Percentiles rank a stretch among this genome's conserved stretches.
These are phyloP conservation scores for Vigna mungo DNA, from an alignment of 306 rosid species.

Conservation along the genomic window DNA sequence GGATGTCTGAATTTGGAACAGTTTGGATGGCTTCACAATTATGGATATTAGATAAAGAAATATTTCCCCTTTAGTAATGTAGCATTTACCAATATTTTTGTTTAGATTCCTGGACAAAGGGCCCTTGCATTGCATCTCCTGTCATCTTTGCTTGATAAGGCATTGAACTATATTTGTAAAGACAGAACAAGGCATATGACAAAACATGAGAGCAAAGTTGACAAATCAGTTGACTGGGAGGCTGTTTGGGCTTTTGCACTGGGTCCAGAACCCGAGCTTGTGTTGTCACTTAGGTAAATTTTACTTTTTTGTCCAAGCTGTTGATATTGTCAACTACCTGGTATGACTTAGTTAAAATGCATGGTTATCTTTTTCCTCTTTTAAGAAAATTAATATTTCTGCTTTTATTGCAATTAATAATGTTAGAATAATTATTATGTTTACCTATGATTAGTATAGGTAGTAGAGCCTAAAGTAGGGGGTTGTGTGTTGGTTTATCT, in stretches of 20 bases:
- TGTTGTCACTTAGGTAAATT: slow-evolving; percentile 79
- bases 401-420: slow-evolving; percentile 16
- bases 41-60: slow-evolving; percentile 21
- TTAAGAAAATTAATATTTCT: slow-evolving; percentile 25
- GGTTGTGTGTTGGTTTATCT: too few relatives aligned
- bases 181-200: slow-evolving; percentile 52
- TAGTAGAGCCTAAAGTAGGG: too few relatives aligned
- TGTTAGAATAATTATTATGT: too few relatives aligned
- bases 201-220: slow-evolving; percentile 47
- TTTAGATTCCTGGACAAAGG: slow-evolving; percentile 94
- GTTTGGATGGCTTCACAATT: slow-evolving; percentile 32
- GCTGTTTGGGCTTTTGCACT: slow-evolving; percentile 95
- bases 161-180: slow-evolving; percentile 57
- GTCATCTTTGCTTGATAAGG: slow-evolving; percentile 78
- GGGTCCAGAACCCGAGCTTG: slow-evolving; percentile 98
- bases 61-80: slow-evolving; percentile 20
- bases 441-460: too few relatives aligned
- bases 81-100: slow-evolving; percentile 1
- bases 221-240: slow-evolving; percentile 75
- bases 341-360: neutral
- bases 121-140: slow-evolving; percentile 79
- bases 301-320: slow-evolving; percentile 34
- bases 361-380: neutral
- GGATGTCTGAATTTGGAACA: slow-evolving; percentile 6
- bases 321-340: slow-evolving; percentile 35